Evolutionary conservation across 306 rosid species (phyloP), one percentile per base, ranked within the genome.

Genomic region (Quercus ilex): DNA sequence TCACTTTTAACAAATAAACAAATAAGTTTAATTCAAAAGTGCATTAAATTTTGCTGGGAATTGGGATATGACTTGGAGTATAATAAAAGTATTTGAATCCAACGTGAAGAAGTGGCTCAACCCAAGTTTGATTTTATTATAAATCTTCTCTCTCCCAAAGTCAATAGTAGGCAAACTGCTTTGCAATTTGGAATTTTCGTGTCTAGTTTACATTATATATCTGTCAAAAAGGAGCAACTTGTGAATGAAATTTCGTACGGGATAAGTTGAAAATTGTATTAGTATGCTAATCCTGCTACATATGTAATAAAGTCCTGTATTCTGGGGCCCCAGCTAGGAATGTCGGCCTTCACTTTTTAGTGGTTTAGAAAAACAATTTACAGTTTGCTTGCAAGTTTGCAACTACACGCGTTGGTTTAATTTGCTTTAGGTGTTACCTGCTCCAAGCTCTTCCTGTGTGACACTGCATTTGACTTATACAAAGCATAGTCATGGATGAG

Each of bases 151-250:
- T 35, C 19, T 58, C 52, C 69, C 68, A 64, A 2, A 14, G 57
- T 74, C 62, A 80, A 80, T 75, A 21, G 67, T 80, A 43, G 84
- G 84, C 71, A 68, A 80, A 28, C 83, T 56, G 75, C 55, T 51
- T 33, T 51, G 78, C 60, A 56, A 46, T 38, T 35, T 55, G 74
- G 10, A 35, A 28, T 11, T 56, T 71, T 2, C 58, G 33, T 65
- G 70, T 64, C 43, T 6, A 64, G 31, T 35, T 13, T 15, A 46
- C n/a, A 67, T 21, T 21, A 3, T 2, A 26, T 26, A 77, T 21
- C 23, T 56, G 49, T 18, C 26, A 12, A 23, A 53, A 65, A 6
- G 19, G 15, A 65, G 23, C 65, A 77, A 20, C 57, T 30, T 71
- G 67, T 65, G 21, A 55, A 17, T 30, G 43, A 64, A 23, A 43